Percentiles rank a stretch among this genome's conserved stretches.
Evolutionary conservation across 192 early-diverging fungal species (phyloP).

Genomic region (Entophlyctis helioformis): DNA sequence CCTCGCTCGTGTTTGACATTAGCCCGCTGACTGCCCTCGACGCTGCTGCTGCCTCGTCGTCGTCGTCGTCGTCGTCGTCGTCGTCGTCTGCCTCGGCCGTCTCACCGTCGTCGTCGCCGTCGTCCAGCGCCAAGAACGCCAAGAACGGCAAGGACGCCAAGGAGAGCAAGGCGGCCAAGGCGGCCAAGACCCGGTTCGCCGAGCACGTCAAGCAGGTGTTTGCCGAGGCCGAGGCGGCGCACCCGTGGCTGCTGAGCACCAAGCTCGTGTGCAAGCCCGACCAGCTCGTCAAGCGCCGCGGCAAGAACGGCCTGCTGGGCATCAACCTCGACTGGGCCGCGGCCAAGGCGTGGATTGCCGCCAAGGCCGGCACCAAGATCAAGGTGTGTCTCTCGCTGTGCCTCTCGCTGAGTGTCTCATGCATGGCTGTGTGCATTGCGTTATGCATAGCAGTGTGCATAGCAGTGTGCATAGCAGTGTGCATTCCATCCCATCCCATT

Average conservation of each 20-base stretch:
- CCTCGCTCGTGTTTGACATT: constrained; percentile 63
- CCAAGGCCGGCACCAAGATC: constrained; percentile 77
- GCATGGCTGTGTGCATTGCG: neutral
- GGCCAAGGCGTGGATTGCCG: constrained; percentile 81
- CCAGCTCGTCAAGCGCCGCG: constrained; percentile 95
- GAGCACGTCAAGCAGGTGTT: constrained; percentile 51
- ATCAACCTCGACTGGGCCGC: constrained; percentile 84
- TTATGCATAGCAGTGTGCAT: neutral
- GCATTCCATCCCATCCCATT: too few relatives aligned
- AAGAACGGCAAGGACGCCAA: too few relatives aligned
- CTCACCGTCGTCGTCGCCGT: too few relatives aligned
- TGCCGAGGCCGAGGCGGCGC: constrained; percentile 53
- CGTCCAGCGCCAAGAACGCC: too few relatives aligned
- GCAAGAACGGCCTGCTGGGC: constrained; percentile 88
- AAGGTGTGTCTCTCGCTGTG: constrained; percentile 62
- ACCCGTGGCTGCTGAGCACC: constrained; percentile 73
- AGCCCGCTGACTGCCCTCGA: constrained; percentile 51
- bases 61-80: too few relatives aligned
- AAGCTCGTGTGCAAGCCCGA: constrained; percentile 97
- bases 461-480: too few relatives aligned
- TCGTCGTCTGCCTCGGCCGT: constrained; percentile 12
- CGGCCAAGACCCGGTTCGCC: constrained; percentile 14
- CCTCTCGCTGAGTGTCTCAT: neutral
- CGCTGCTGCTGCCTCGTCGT: too few relatives aligned
- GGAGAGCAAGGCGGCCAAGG: constrained; percentile 77